Evolutionary conservation across 2,329 filamentous ascomycete genomes (phyloP), one percentile per base, ranked within the genome.

Genomic region (Colletotrichum somersetense): DNA sequence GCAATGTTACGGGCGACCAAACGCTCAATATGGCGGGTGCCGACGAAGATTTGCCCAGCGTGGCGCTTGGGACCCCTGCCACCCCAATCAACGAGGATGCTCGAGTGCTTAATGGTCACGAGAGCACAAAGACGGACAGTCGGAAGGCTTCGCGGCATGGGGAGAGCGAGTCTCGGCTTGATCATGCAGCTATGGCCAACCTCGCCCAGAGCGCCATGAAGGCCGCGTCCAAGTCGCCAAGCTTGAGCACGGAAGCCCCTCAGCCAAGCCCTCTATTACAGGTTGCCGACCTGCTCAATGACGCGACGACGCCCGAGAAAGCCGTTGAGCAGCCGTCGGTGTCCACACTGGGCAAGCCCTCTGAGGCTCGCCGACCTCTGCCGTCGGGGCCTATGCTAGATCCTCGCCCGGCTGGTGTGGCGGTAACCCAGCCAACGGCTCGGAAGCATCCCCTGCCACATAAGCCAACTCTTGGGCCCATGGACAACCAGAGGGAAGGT

Each of bases 241-340:
- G 33, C 33, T 16, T 64, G n/a, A 33, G 68, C 35, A 61, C 42
- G 20, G 66, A 64, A 59, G 48, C 30, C 5, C 30, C 65, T n/a
- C 61, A 55, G 3, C 20, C 56, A 33, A 72, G 59, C 35, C 69
- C 66, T 26, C 63, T 59, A 23, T 10, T 72, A 26, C 66, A 72
- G 23, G 40, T 72, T 12, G 53, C 69, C 46, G 38, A 72, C 38
- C 38, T 72, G 4, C 59, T 72, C 20, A 72, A 69, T 46, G 55
- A 42, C 53, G 30, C 42, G 40, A 40, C 42, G 14, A 40, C 20
- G 3, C 33, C 59, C 3, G 66, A 64, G 18, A 69, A 64, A 18
- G 26, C 33, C 23, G 18, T 12, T 7, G 8, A 23, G 35, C 33
- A 57, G 20, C 2, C 55, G 12, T 23, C n/a, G 16, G 4, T 5